A percentile compares a stretch with the other conserved stretches of the same genome.
phyloP scores from a whole-genome alignment of 352 stramenopile genomes.

The Aphanomyces astaci region DNA sequence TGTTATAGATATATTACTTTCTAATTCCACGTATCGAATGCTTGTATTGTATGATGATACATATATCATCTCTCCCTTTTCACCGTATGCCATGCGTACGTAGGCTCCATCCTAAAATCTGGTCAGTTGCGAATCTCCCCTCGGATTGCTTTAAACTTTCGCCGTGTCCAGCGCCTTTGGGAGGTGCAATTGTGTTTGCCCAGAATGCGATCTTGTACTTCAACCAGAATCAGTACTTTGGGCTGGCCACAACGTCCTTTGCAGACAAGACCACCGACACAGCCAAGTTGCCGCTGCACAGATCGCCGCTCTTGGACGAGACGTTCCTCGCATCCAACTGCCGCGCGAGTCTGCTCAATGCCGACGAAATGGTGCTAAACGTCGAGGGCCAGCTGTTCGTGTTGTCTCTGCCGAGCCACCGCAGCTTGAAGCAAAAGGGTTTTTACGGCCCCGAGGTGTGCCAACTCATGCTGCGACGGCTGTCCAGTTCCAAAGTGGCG shows the following conservation, averaged over 20 bases:
- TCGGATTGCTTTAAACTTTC: constrained; percentile 72
- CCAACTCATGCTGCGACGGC: constrained; percentile 14
- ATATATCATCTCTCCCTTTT: too few species aligned
- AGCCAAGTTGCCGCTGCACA: constrained; percentile 52
- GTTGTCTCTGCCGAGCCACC: constrained; percentile 27
- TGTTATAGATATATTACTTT: too few species aligned
- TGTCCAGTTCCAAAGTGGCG: constrained; percentile 13
- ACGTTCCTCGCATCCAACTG: constrained; percentile 13
- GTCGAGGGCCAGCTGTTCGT: constrained; percentile 56
- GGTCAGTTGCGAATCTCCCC: constrained; percentile 71
- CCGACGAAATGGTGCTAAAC: constrained; percentile 63
- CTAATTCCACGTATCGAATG: too few species aligned
- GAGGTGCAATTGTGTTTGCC: constrained; percentile 65
- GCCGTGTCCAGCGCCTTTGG: constrained; percentile 58
- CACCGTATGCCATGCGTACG: not conserved
- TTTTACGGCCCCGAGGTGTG: constrained; percentile 21
- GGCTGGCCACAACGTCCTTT: constrained; percentile 61
- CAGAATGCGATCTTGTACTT: constrained; percentile 81
- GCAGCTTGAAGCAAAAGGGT: constrained; percentile 23
- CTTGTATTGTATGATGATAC: too few species aligned
- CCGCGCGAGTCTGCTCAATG: constrained; percentile 7
- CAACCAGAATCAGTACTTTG: constrained; percentile 83
- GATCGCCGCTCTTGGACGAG: constrained; percentile 49
- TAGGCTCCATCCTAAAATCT: constrained; percentile 80
- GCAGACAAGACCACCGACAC: constrained; percentile 68